Evolutionary conservation across 805 yeast genomes (phyloP), one percentile per base, ranked within the genome.

Genomic region (Lipomyces japonicus): DNA sequence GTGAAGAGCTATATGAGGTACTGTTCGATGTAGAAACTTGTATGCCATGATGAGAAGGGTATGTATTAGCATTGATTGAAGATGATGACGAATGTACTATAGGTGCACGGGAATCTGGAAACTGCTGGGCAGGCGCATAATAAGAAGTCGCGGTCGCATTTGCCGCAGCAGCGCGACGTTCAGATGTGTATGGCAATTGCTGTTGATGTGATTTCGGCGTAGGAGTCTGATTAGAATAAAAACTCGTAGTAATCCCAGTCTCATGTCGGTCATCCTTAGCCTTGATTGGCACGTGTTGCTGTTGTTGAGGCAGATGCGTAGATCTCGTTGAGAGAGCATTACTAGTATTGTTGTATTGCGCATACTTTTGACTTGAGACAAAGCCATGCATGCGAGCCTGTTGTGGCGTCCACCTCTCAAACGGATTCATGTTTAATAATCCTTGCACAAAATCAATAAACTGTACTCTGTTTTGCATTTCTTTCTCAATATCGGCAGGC

Each of bases 371-470:
- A 44, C 77, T 81, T 3, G 85, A 84, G 18, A 93, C 80, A 66
- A 93, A 93, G 0, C 97, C 97, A 69, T 93, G 98, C 66, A 79
- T 72, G 14, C 82, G 72, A 0, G 97, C 98, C 66, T 93, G 97
- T 59, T 88, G 96, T 10, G 98, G 98, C 0, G 97, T 87, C 84
- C 96, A 85, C 61, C 99, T 78, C 66, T 89, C 96, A 60, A 93
- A 75, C 0, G 98, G 98, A 66, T 91, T 90, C 61, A 88, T 68
- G 58, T 84, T 86, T 54, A 93, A 71, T 7, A 87, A 76, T 23
- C 95, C 95, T 38, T 73, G 68, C 42, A 93, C 72, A 60, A 93
- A 87, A 66, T 91, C 95, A 23, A 82, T 72, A 49, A 91, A 74
- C 36, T 85, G 75, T 42, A 74, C 75, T 42, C 97, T 73, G 57